Evolutionary conservation across 1,139 yeast genomes (phyloP).

Genomic region (Spencermartinsiella ligniputridi): DNA sequence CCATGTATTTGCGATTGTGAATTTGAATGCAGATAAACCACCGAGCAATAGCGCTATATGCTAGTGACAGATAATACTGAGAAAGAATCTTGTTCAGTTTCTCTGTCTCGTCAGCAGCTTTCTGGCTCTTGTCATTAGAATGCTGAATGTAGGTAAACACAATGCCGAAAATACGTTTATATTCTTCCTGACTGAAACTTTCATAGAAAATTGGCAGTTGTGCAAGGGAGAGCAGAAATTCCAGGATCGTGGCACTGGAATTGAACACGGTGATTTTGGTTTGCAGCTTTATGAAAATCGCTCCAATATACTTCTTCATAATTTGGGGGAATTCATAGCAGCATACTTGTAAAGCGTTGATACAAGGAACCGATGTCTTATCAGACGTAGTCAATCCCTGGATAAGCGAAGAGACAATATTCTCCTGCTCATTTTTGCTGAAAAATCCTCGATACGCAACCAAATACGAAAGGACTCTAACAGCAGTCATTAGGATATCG

Average conservation of each 20-base stretch:
- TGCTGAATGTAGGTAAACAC: constrained; percentile 76
- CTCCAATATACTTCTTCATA: constrained; percentile 61
- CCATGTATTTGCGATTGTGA: constrained; percentile 53
- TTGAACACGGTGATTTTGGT: constrained; percentile 66
- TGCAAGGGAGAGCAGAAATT: constrained; percentile 63
- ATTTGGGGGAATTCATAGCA: constrained; percentile 78
- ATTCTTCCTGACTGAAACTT: constrained; percentile 73
- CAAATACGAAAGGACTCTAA: constrained; percentile 62
- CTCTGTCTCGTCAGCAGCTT: constrained; percentile 29
- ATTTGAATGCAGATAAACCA: constrained; percentile 70
- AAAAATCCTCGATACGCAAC: constrained; percentile 61
- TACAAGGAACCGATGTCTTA: constrained; percentile 70
- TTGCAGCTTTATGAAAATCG: constrained; percentile 64
- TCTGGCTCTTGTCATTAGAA: constrained; percentile 47
- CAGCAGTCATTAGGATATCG: constrained; percentile 63
- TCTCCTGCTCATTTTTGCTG: constrained; percentile 62
- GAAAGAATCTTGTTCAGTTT: constrained; percentile 37
- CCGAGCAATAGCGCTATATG: constrained; percentile 63
- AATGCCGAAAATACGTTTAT: constrained; percentile 74
- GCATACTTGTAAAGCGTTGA: constrained; percentile 70
- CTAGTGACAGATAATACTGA: constrained; percentile 57
- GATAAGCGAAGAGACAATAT: constrained; percentile 58
- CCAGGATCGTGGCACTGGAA: constrained; percentile 72
- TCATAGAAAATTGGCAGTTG: constrained; percentile 64
- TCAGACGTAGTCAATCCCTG: constrained; percentile 73